Percentiles rank a stretch among this genome's conserved stretches.
Evolutionary conservation across 1,284 basidiomycete species (phyloP).

Genomic region (Ustilago curta): DNA sequence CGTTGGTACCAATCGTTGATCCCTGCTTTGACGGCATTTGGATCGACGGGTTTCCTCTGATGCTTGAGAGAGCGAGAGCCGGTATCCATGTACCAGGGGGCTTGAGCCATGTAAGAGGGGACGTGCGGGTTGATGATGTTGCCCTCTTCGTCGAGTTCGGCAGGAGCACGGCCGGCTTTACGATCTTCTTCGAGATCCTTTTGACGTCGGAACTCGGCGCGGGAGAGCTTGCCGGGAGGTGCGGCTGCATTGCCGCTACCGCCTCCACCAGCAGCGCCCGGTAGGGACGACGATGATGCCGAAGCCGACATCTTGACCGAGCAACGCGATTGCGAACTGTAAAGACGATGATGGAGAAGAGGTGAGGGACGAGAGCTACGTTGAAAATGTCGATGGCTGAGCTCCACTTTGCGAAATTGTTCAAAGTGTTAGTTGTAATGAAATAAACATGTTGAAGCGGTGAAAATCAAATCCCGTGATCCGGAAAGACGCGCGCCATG

Average conservation of each 20-base stretch:
- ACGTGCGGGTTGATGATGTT: constrained; percentile 98
- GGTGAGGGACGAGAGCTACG: not conserved
- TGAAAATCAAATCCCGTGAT: constrained; percentile 8
- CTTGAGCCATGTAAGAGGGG: constrained; percentile 79
- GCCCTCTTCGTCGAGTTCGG: constrained; percentile 92
- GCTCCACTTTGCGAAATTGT: constrained; percentile 4
- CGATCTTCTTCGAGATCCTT: constrained; percentile 93
- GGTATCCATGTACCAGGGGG: constrained; percentile 97
- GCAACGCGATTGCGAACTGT: not conserved
- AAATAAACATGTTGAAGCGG: not conserved
- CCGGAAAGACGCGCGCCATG: constrained; percentile 3
- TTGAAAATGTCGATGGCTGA: not conserved
- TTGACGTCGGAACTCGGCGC: constrained; percentile 91
- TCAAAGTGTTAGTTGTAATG: not conserved
- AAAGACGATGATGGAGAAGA: constrained; percentile 4
- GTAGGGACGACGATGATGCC: constrained; percentile 6
- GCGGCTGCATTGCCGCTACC: constrained; percentile 45
- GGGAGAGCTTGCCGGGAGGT: constrained; percentile 81
- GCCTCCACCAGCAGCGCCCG: not conserved
- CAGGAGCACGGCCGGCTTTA: constrained; percentile 96
- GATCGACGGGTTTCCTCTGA: constrained; percentile 78
- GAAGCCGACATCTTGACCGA: constrained; percentile 65
- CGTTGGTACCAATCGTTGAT: constrained; percentile 93
- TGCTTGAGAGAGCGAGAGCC: constrained; percentile 87
- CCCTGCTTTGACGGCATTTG: constrained; percentile 77